These are phyloP conservation scores for Lasiosphaeria ovina DNA, from an alignment of 495 filamentous ascomycete genomes.

Conservation along the genomic window DNA sequence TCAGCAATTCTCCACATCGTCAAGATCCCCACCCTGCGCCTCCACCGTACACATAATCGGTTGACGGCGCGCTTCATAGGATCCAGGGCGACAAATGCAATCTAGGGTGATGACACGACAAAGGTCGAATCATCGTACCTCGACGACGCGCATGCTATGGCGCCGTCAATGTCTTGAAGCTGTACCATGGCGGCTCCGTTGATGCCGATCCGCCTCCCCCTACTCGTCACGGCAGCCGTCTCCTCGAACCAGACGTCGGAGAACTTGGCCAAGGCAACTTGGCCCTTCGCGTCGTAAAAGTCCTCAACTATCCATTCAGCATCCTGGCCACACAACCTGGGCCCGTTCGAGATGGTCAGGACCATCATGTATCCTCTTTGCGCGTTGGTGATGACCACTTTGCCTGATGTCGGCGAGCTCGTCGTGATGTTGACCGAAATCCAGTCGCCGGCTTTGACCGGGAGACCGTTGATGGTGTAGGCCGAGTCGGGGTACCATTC, in stretches of 20 bases:
- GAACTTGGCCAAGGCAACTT: slow-evolving; percentile 36
- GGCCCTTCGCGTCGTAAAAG: slow-evolving; percentile 25
- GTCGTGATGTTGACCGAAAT: slow-evolving; percentile 52
- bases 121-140: slow-evolving; percentile 29
- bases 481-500: slow-evolving; percentile 61
- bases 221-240: slow-evolving; percentile 20
- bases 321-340: slow-evolving; percentile 31
- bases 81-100: background rate
- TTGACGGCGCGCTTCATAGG: no score
- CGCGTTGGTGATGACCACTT: slow-evolving; percentile 50
- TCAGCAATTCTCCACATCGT: no score
- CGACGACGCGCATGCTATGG: slow-evolving; percentile 22
- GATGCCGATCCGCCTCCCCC: slow-evolving; percentile 23
- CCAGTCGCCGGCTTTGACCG: slow-evolving; percentile 53
- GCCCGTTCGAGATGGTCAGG: slow-evolving; percentile 39
- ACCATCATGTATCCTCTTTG: slow-evolving; percentile 48
- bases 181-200: slow-evolving; percentile 30
- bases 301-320: slow-evolving; percentile 45
- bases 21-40: no score
- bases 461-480: slow-evolving; percentile 47
- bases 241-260: slow-evolving; percentile 38
- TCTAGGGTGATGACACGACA: slow-evolving; percentile 13
- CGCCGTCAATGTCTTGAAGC: slow-evolving; percentile 21
- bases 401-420: slow-evolving; percentile 41
- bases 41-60: no score